These are phyloP conservation scores for Teunomyces lycoperdinae DNA, from an alignment of 805 yeast species.

Conservation along the genomic window DNA sequence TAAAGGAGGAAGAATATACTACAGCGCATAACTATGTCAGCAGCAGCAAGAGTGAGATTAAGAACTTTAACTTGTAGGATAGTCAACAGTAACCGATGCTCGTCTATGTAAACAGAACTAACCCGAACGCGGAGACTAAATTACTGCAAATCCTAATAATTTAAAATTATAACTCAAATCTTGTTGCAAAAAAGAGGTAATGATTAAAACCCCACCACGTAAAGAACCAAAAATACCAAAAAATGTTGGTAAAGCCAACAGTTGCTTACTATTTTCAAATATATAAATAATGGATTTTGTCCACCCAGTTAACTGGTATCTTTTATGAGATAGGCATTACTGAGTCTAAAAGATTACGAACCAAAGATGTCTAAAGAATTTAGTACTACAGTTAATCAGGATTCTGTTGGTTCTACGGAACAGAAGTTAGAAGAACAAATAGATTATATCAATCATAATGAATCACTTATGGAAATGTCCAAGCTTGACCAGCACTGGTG, in stretches of 20 bases:
- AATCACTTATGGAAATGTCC: slow-evolving; percentile 4
- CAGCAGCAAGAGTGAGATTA: too few relatives aligned
- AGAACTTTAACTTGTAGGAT: too few relatives aligned
- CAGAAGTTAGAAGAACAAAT: not conserved
- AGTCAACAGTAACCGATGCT: not conserved
- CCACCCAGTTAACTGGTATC: not conserved
- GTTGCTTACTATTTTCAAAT: not conserved
- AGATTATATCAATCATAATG: not conserved
- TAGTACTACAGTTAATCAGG: not conserved
- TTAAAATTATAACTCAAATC: not conserved
- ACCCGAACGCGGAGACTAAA: not conserved
- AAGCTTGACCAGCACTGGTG: slow-evolving; percentile 26
- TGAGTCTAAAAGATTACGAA: not conserved
- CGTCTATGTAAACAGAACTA: not conserved
- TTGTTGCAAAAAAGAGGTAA: not conserved
- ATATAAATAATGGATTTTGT: not conserved
- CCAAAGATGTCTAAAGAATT: slow-evolving; percentile 13
- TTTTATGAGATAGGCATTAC: not conserved
- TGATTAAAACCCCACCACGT: not conserved
- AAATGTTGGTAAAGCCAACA: not conserved
- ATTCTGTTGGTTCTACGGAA: slow-evolving; percentile 1
- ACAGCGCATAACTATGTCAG: too few relatives aligned
- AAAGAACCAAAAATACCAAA: not conserved
- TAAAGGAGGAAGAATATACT: too few relatives aligned
- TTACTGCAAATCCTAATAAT: not conserved